These are phyloP conservation scores for Lachnellula arida DNA, from an alignment of 2,329 filamentous ascomycete genomes.

Conservation along the genomic window DNA sequence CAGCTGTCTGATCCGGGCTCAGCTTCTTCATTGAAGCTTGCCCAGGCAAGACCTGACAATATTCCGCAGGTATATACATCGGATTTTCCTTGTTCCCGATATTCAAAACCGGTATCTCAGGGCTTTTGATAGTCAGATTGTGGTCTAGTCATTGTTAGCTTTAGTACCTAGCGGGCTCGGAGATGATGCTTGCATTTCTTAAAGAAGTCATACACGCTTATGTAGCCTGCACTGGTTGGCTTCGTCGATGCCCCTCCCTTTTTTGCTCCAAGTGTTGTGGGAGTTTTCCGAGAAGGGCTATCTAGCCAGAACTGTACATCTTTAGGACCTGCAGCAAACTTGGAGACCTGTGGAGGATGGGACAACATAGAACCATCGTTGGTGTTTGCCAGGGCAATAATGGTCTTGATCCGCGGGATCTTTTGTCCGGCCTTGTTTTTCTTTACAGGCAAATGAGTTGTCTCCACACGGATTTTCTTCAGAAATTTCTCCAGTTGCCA, in stretches of 20 bases:
- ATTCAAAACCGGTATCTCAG: constrained; percentile 57
- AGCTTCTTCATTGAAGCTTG: constrained; percentile 59
- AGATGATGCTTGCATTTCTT: constrained; percentile 30
- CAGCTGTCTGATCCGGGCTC: constrained; percentile 51
- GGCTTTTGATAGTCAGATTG: constrained; percentile 30
- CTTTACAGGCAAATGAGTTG: constrained; percentile 31
- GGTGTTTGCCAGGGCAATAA: constrained; percentile 36
- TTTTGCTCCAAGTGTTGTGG: constrained; percentile 10
- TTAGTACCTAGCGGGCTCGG: neutral
- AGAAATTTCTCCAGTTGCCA: constrained; percentile 20
- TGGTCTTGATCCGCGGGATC: constrained; percentile 37
- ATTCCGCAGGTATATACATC: constrained; percentile 60
- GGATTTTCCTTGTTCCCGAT: constrained; percentile 52
- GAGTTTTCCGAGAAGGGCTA: constrained; percentile 21
- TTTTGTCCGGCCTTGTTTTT: constrained; percentile 30
- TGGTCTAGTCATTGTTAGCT: constrained; percentile 11
- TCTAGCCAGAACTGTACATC: constrained; percentile 49
- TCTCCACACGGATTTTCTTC: constrained; percentile 35
- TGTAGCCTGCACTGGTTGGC: constrained; percentile 34
- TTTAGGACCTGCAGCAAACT: constrained; percentile 38
- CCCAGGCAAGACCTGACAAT: constrained; percentile 56
- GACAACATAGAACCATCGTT: constrained; percentile 29
- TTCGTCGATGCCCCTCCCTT: constrained; percentile 22
- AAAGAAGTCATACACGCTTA: constrained; percentile 54
- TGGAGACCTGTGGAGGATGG: constrained; percentile 29